These are phyloP conservation scores for Pichia sp. DNA, from an alignment of 1,139 yeast genomes.

Conservation along the genomic window DNA sequence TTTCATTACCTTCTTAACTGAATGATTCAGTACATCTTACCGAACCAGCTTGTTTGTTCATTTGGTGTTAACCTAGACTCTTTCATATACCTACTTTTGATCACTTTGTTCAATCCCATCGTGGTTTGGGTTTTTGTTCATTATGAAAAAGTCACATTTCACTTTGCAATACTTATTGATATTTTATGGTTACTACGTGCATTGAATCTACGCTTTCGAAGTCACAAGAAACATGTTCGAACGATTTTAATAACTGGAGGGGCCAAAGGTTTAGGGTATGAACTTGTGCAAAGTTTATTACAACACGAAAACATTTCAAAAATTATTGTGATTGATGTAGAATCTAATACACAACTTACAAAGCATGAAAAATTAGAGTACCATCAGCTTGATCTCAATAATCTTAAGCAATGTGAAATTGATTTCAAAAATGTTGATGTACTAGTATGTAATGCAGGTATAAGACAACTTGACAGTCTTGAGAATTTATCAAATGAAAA, in stretches of 20 bases:
- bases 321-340: constrained; percentile 15
- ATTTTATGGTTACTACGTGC: constrained; percentile 19
- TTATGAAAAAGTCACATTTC: not conserved
- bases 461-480: constrained; percentile 44
- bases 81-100: constrained; percentile 15
- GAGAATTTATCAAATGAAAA: constrained; percentile 31
- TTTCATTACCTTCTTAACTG: not conserved
- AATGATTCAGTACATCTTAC: constrained; percentile 7
- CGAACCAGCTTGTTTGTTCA: constrained; percentile 16
- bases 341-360: not conserved
- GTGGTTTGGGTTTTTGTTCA: constrained; percentile 13
- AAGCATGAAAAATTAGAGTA: constrained; percentile 7
- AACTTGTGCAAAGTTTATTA: constrained; percentile 16
- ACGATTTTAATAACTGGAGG: constrained; percentile 29
- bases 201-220: constrained; percentile 9
- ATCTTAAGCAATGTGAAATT: constrained; percentile 18
- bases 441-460: constrained; percentile 71
- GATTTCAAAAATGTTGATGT: constrained; percentile 35
- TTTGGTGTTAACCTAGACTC: constrained; percentile 18
- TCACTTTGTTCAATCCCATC: constrained; percentile 21
- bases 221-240: not conserved
- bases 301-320: constrained; percentile 2
- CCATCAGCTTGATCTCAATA: constrained; percentile 16
- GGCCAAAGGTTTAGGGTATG: constrained; percentile 26
- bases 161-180: constrained; percentile 8